Conservation (phyloP, 2,329 filamentous ascomycete genomes). For the Pseudogymnoascus sp. region DNA sequence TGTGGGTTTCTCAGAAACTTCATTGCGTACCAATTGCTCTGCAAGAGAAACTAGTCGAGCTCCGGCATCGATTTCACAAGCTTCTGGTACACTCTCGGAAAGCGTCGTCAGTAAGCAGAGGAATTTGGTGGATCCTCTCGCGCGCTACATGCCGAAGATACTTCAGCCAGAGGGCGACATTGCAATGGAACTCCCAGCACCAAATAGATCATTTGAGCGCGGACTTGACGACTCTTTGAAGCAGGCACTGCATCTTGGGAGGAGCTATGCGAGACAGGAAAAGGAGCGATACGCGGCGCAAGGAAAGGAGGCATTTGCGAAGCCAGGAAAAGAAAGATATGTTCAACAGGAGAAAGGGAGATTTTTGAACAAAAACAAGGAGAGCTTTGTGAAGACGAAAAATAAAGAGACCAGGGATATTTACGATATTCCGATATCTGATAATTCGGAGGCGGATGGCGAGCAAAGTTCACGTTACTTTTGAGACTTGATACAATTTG, state of each 20-base stretch:
- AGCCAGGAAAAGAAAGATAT: neutral
- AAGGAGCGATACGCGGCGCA: neutral
- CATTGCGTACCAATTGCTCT: neutral
- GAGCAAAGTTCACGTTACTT: neutral
- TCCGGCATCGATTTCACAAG: neutral
- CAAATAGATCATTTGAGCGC: neutral
- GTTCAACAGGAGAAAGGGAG: neutral
- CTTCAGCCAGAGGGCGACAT: neutral
- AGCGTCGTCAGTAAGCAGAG: neutral
- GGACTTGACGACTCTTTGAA: neutral
- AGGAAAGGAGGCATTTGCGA: no score
- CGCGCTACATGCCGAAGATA: neutral
- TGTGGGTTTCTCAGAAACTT: neutral
- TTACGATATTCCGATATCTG: slow-evolving; percentile 5
- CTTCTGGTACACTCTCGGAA: neutral
- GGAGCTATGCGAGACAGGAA: neutral
- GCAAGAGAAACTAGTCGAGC: neutral
- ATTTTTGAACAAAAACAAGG: neutral
- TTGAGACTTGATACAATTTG: neutral
- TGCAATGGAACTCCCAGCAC: neutral
- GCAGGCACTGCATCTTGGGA: neutral
- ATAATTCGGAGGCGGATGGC: neutral
- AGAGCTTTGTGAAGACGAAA: neutral
- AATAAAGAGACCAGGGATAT: neutral
- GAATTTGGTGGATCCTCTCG: neutral